Base-by-base conservation (phyloP, 257 asterid genomes). In the Datura wrightii region DNA sequence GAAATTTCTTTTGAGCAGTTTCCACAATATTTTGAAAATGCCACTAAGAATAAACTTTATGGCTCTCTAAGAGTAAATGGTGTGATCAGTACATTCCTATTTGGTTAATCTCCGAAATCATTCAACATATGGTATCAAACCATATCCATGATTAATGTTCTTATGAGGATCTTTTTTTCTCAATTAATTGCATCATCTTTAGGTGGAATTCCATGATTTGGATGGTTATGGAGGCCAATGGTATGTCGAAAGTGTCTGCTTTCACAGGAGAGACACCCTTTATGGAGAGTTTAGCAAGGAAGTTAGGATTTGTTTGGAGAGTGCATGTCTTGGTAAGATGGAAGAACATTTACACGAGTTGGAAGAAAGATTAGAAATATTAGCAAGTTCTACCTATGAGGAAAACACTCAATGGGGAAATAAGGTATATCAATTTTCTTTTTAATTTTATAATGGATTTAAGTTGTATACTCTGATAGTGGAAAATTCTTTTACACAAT, bases 161-260 rank as follows among this genome's bases (percentile, higher is more conserved):
- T n/a, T n/a, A n/a, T 53, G 31, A 53, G 65, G 31, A 10, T 46
- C 39, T 19, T 83, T 80, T 24, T 59, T 50, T 2, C 63, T 39
- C 42, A 39, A 41, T 19, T 16, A 50, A 58, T 24, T 44, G 19
- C 31, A 6, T n/a, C 19, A 41, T 6, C n/a, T 11, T 39, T 66
- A 94, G 97, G 90, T 93, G 54, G 98, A 93, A 42, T 91, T 94
- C 84, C 91, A 70, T 63, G 98, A 95, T 46, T 4, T 91, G 80
- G 97, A 94, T 88, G 98, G 94, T 66, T 82, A 36, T 84, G 97
- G 97, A 72, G 98, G 97, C 84, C 94, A 95, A 7, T 0, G 88
- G 48, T 93, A 94, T 58, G 2, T 91, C 56, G 97, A 97, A 84
- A 91, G 92, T 2, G 98, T 97, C 70, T 94, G 98, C 88, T 94